Percentiles rank a stretch among this genome's conserved stretches.
Evolutionary conservation across 2,329 filamentous ascomycete species (phyloP).

Genomic region (Diaporthe eres): DNA sequence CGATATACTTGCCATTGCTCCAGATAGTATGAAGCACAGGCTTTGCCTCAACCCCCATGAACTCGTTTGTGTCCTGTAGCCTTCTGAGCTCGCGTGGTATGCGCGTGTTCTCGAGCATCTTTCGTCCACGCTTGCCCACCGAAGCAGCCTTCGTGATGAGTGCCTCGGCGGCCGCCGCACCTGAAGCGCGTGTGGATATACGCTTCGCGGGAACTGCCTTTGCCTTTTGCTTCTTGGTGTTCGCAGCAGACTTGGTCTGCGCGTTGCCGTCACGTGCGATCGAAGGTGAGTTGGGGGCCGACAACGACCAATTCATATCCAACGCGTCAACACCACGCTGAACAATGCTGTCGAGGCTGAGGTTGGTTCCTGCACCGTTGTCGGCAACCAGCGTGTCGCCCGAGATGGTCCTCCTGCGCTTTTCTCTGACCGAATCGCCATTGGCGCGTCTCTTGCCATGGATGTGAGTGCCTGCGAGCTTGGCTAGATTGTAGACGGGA

Average conservation of each 20-base stretch:
- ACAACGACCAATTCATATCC: constrained; percentile 59
- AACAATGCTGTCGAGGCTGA: constrained; percentile 47
- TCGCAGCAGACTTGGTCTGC: constrained; percentile 49
- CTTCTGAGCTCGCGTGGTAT: constrained; percentile 71
- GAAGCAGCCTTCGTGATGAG: constrained; percentile 64
- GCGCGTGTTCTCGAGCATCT: constrained; percentile 64
- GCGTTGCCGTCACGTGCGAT: constrained; percentile 51
- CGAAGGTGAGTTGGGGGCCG: constrained; percentile 53
- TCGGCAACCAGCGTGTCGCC: constrained; percentile 53
- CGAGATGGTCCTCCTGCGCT: constrained; percentile 62
- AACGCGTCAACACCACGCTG: constrained; percentile 62
- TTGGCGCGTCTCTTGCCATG: constrained; percentile 71
- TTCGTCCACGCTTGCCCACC: constrained; percentile 73
- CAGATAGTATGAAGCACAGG: constrained; percentile 72
- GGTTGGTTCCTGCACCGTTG: constrained; percentile 45
- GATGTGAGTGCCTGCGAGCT: constrained; percentile 72
- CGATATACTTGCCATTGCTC: constrained; percentile 75
- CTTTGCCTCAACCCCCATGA: constrained; percentile 68
- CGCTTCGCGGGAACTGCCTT: constrained; percentile 52
- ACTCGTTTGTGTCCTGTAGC: constrained; percentile 75
- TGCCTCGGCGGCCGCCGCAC: constrained; percentile 56
- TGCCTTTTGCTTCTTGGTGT: constrained; percentile 17
- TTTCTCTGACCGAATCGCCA: constrained; percentile 61
- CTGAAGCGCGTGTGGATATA: constrained; percentile 61
- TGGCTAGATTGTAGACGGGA: constrained; percentile 76